A percentile compares a stretch with the other conserved stretches of the same genome.
Conservation (phyloP, 179 eudicot genomes). For the Spergularia azorica region DNA sequence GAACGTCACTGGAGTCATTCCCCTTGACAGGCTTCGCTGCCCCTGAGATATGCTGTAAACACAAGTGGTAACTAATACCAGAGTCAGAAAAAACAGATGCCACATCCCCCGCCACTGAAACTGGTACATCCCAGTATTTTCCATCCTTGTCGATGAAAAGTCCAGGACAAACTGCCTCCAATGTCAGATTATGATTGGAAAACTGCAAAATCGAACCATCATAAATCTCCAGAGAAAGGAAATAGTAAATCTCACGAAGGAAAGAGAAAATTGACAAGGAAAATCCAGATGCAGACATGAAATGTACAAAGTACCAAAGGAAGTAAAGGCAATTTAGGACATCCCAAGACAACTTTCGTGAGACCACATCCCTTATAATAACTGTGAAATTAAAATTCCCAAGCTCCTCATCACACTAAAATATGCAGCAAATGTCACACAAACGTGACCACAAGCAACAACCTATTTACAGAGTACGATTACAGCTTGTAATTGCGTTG, state of each 20-base stretch:
- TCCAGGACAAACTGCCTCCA: constrained; percentile 74
- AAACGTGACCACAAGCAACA: no score
- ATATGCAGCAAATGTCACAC: no score
- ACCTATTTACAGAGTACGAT: background rate
- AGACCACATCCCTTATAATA: no score
- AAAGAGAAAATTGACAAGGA: no score
- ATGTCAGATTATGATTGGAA: constrained; percentile 55
- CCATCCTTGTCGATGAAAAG: constrained; percentile 66
- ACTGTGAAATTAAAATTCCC: no score
- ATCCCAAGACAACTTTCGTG: no score
- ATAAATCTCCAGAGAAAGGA: background rate
- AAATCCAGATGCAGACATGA: no score
- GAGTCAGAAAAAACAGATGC: constrained; percentile 64
- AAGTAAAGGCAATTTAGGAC: no score
- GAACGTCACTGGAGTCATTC: constrained; percentile 36
- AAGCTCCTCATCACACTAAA: no score
- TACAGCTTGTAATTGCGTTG: background rate
- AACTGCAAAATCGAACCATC: constrained; percentile 52
- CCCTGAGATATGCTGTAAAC: constrained; percentile 62
- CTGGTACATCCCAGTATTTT: constrained; percentile 83
- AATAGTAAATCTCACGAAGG: background rate
- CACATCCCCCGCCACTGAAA: constrained; percentile 67
- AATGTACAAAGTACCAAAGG: no score
- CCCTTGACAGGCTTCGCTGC: constrained; percentile 45
- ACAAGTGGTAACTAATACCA: constrained; percentile 68